Percentiles rank a stretch among this genome's conserved stretches.
Evolutionary conservation across 768 basidiomycete genomes (phyloP).

Genomic region (Tylopilus rubrobrunneus): DNA sequence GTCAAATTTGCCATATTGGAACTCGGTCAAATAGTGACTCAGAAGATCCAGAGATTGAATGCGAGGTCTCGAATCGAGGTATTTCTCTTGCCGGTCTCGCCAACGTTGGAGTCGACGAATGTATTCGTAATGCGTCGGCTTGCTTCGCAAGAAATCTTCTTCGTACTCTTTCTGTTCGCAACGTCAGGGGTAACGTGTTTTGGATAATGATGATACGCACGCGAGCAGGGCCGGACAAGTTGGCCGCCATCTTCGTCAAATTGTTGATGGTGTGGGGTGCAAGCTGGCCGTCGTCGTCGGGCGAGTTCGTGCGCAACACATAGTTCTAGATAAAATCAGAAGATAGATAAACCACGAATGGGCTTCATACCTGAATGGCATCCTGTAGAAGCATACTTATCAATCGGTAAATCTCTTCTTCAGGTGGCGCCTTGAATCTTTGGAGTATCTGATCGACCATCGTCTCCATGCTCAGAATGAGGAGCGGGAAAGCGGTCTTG

Average conservation of each 20-base stretch:
- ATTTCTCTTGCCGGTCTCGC: slow-evolving; percentile 85
- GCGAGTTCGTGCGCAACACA: slow-evolving; percentile 57
- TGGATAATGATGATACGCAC: slow-evolving; percentile 35
- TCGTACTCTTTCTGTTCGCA: slow-evolving; percentile 75
- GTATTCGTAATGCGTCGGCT: slow-evolving; percentile 81
- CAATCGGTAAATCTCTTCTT: slow-evolving; percentile 93
- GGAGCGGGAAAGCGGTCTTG: slow-evolving; percentile 93
- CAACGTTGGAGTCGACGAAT: slow-evolving; percentile 86
- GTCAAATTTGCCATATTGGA: slow-evolving; percentile 96
- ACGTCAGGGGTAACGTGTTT: neutral
- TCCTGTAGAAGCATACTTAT: slow-evolving; percentile 85
- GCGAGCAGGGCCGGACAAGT: slow-evolving; percentile 53
- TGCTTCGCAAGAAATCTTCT: slow-evolving; percentile 80
- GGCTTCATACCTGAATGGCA: slow-evolving; percentile 64
- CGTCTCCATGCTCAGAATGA: slow-evolving; percentile 93
- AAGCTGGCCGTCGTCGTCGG: slow-evolving; percentile 68
- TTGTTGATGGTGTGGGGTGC: slow-evolving; percentile 51
- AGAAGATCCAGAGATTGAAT: slow-evolving; percentile 80
- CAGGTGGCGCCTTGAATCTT: slow-evolving; percentile 82
- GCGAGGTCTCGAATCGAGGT: slow-evolving; percentile 78
- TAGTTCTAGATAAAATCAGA: slow-evolving; percentile 48
- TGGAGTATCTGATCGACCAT: slow-evolving; percentile 92
- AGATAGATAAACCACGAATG: neutral
- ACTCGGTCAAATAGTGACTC: slow-evolving; percentile 94
- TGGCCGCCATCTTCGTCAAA: slow-evolving; percentile 56